Evolutionary conservation across 2,329 filamentous ascomycete species (phyloP).

Genomic region (Monosporascus sp.): DNA sequence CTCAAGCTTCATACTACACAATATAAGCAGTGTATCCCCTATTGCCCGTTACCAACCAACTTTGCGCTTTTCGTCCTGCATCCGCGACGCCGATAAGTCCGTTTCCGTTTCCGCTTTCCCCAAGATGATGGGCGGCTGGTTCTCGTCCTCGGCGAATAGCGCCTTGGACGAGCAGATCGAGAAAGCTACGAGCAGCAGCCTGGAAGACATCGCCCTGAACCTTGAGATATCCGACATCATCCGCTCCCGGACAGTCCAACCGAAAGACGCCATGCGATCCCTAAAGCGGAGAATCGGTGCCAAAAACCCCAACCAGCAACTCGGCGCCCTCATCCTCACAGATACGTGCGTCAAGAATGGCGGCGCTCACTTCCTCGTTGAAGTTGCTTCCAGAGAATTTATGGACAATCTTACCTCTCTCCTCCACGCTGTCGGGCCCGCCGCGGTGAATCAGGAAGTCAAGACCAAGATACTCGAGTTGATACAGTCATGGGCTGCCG

Average conservation of each 20-base stretch:
- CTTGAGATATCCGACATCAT: slow-evolving; percentile 98
- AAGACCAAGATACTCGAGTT: slow-evolving; percentile 87
- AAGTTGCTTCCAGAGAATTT: slow-evolving; percentile 95
- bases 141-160: slow-evolving; percentile 86
- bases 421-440: slow-evolving; percentile 70
- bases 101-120: slow-evolving; percentile 2
- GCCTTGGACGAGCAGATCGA: slow-evolving; percentile 97
- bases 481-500: slow-evolving; percentile 88
- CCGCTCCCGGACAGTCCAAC: slow-evolving; percentile 92
- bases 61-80: too few relatives aligned
- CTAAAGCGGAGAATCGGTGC: slow-evolving; percentile 91
- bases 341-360: slow-evolving; percentile 99
- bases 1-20: background rate
- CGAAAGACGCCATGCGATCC: slow-evolving; percentile 96
- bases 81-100: background rate
- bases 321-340: slow-evolving; percentile 91
- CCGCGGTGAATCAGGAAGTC: slow-evolving; percentile 78
- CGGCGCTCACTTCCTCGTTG: slow-evolving; percentile 86
- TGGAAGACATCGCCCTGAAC: slow-evolving; percentile 97
- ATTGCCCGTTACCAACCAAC: background rate
- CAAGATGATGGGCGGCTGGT: slow-evolving; percentile 77
- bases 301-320: slow-evolving; percentile 95
- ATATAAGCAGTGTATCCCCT: background rate
- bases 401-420: slow-evolving; percentile 95
- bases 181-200: slow-evolving; percentile 86